Evolutionary conservation across 2,329 filamentous ascomycete genomes (phyloP).

Genomic region (Lanzia echinophila): DNA sequence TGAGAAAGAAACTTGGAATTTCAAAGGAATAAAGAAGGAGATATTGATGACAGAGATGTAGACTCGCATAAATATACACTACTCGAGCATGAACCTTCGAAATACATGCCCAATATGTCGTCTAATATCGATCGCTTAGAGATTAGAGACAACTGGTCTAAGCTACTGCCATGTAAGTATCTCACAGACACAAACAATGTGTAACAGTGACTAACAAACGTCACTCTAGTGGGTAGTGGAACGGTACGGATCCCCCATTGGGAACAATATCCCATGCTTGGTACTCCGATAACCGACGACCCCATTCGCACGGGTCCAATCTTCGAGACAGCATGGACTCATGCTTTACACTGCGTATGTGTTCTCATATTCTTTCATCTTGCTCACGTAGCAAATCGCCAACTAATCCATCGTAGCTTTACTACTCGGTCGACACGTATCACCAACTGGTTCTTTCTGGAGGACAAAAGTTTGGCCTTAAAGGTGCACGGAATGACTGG

Average conservation of each 20-base stretch:
- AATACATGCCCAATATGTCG: slow-evolving; percentile 31
- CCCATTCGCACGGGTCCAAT: slow-evolving; percentile 27
- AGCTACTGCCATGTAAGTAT: slow-evolving; percentile 28
- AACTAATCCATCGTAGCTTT: slow-evolving; percentile 14
- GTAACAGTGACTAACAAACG: background rate
- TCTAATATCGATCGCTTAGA: slow-evolving; percentile 27
- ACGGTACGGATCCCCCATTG: slow-evolving; percentile 29
- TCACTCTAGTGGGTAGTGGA: slow-evolving; percentile 25
- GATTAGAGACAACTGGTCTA: slow-evolving; percentile 30
- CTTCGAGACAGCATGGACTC: slow-evolving; percentile 32
- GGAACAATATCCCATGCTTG: slow-evolving; percentile 28
- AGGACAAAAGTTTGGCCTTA: slow-evolving; percentile 23
- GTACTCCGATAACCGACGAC: slow-evolving; percentile 29
- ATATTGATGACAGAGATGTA: background rate
- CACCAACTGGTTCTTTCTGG: slow-evolving; percentile 27
- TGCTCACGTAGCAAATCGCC: background rate
- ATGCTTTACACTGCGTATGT: slow-evolving; percentile 30
- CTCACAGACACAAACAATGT: too few species aligned
- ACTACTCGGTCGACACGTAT: slow-evolving; percentile 31
- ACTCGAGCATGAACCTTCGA: slow-evolving; percentile 26
- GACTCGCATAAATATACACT: slow-evolving; percentile 26
- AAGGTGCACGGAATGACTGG: slow-evolving; percentile 24
- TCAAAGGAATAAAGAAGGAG: background rate
- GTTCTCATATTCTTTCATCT: background rate
- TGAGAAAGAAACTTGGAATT: background rate